Base-by-base conservation (phyloP, 2,329 filamentous ascomycete genomes). In the Exserohilum rostratum region DNA sequence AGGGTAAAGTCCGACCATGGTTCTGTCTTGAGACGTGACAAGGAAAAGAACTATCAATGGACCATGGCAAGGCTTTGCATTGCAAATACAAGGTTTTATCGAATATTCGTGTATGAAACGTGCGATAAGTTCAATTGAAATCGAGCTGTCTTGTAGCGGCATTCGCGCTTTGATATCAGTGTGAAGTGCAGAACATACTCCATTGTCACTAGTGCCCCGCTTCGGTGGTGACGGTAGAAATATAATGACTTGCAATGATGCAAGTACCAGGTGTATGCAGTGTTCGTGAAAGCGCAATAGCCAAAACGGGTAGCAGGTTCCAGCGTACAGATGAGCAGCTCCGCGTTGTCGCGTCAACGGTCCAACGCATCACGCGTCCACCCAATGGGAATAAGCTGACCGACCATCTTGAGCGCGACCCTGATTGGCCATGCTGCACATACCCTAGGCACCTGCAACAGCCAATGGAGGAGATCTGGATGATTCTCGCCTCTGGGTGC, bases 11-110 rank as follows among this genome's bases (percentile, higher is more conserved):
- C 39, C 22, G 38, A 48, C 49, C 53, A 56, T 44, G 15, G 44
- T 53, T 45, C 29, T 30, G 10, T 27, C 15, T 11, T 43, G 10
- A 3, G n/a, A 42, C n/a, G n/a, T 48, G 51, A 46, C 50, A 48
- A 38, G 50, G 50, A 46, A 52, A 44, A 48, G 31, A 43, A 5
- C 10, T 18, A 42, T 13, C 13, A 22, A 22, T 51, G 48, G 33
- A 43, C 31, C 35, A 49, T 15, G 30, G 11, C n/a, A 6, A n/a
- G 35, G 6, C 15, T 31, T 15, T 22, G 18, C 12, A 22, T 40
- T 18, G 29, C 34, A 10, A 13, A 10, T 7, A 10, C n/a, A 17
- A 15, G 34, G 2, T 18, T 4, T 3, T 35, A 25, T n/a, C 22
- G 7, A 25, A 25, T 7, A 5, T 25, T 25, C 4, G 7, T 25